phyloP scores from a whole-genome alignment of 345 rosid species.

The Hypericum perforatum region DNA sequence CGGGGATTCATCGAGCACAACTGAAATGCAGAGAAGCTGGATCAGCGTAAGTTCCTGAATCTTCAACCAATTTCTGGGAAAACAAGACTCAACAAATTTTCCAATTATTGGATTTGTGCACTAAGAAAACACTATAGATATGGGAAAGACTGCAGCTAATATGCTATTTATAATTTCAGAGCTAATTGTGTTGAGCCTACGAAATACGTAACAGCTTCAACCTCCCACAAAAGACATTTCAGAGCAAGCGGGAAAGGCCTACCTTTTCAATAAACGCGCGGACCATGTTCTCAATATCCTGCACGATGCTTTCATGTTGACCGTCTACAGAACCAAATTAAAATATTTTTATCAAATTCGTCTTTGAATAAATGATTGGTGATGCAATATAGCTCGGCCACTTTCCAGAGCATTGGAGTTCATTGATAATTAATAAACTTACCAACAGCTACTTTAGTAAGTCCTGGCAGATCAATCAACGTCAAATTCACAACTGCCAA shows the following conservation, averaged over 20 bases:
- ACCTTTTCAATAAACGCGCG: slow-evolving; percentile 86
- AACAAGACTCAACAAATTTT: too few relatives aligned
- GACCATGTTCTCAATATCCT: slow-evolving; percentile 87
- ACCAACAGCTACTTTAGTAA: slow-evolving; percentile 97
- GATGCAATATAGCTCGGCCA: not conserved
- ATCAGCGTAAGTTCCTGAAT: too few relatives aligned
- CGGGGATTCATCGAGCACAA: too few relatives aligned
- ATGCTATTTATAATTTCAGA: too few relatives aligned
- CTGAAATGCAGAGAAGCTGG: too few relatives aligned
- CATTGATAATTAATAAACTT: slow-evolving; percentile 16
- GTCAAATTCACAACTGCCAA: slow-evolving; percentile 90
- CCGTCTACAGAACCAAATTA: slow-evolving; percentile 48
- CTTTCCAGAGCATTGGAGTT: slow-evolving; percentile 1
- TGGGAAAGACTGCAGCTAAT: too few relatives aligned
- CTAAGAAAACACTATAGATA: too few relatives aligned
- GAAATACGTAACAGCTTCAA: not conserved
- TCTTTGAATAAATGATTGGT: slow-evolving; percentile 2
- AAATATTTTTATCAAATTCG: slow-evolving; percentile 6
- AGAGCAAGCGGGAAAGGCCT: slow-evolving; percentile 4
- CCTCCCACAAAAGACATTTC: not conserved
- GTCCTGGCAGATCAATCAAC: slow-evolving; percentile 90
- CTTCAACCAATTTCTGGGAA: too few relatives aligned
- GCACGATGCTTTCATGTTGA: slow-evolving; percentile 82
- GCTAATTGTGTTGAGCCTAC: too few relatives aligned
- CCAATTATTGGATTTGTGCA: too few relatives aligned